Base-by-base conservation (phyloP, 2,329 filamentous ascomycete genomes). In the Ascochyta koolunga region DNA sequence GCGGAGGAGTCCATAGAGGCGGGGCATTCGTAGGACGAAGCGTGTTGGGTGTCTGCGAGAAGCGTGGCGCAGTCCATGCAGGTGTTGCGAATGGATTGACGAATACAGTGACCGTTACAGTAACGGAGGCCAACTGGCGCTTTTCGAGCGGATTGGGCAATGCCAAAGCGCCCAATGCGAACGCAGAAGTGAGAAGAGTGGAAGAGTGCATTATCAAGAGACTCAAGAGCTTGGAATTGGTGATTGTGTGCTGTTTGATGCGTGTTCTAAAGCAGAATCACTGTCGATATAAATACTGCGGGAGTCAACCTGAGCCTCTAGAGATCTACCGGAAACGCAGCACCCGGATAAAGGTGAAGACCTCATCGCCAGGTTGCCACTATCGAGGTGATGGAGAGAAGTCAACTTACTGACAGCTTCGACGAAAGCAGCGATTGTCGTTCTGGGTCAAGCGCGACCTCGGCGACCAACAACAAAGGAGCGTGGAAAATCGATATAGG, bases 201-300 rank as follows among this genome's bases (percentile, higher is more conserved):
- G 56, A 59, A 22, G 64, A 65, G 49, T 63, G 68, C 70, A 74
- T 74, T 21, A 42, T 65, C 11, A 29, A 44, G 54, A 48, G n/a
- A 35, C 38, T 45, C 31, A 60, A 50, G 38, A 53, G 49, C 15
- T 46, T 40, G 40, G 21, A 39, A 50, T 15, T 43, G 46, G 37
- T 55, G 16, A 11, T 42, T 45, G 33, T 50, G 49, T 32, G 35
- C 18, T 50, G 27, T 29, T 29, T 29, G 27, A 29, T 29, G 41
- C 44, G 27, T 24, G 37, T 31, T 15, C 15, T 46, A 4, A 35
- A n/a, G 15, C 29, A 40, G 36, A 41, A 10, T 13, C 21, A 16
- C 15, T 31, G 31, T 46, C 40, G 19, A 46, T 54, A 54, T 54
- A 50, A 21, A 54, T 54, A 54, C 51, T 54, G 24, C 40, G 22